Evolutionary conservation across 2,329 filamentous ascomycete genomes (phyloP).

Genomic region (Onygenales sp.): DNA sequence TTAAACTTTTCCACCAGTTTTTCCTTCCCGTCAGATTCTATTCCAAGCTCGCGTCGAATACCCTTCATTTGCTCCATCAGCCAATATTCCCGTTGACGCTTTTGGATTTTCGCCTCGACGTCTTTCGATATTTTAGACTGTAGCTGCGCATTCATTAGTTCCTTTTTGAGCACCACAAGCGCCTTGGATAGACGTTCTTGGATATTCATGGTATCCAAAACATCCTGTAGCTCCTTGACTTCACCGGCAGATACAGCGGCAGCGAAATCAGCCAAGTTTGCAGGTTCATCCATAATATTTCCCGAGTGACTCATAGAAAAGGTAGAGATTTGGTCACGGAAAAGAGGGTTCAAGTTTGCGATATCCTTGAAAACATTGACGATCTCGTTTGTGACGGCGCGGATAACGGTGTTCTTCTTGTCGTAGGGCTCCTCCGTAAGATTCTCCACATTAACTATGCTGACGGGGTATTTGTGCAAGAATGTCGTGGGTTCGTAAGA

Average conservation of each 20-base stretch:
- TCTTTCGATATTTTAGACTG: slow-evolving; percentile 98
- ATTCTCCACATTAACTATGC: slow-evolving; percentile 91
- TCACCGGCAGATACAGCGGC: slow-evolving; percentile 94
- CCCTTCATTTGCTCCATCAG: slow-evolving; percentile 99
- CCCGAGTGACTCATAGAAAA: slow-evolving; percentile 94
- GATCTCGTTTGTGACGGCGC: slow-evolving; percentile 91
- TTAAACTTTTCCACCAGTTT: slow-evolving; percentile 97
- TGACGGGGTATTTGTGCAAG: slow-evolving; percentile 82
- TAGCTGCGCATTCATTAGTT: slow-evolving; percentile 94
- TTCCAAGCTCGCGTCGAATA: slow-evolving; percentile 86
- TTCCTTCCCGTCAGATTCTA: slow-evolving; percentile 96
- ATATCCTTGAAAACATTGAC: slow-evolving; percentile 99
- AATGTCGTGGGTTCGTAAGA: slow-evolving; percentile 83
- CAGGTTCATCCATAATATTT: slow-evolving; percentile 89
- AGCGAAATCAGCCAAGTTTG: slow-evolving; percentile 92
- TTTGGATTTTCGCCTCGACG: slow-evolving; percentile 93
- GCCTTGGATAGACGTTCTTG: slow-evolving; percentile 90
- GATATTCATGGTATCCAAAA: slow-evolving; percentile 78
- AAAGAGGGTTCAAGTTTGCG: slow-evolving; percentile 83
- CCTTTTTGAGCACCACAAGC: slow-evolving; percentile 87
- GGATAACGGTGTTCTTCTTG: slow-evolving; percentile 77
- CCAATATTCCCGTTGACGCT: slow-evolving; percentile 96
- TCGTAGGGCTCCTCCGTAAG: slow-evolving; percentile 81
- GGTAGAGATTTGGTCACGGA: slow-evolving; percentile 93
- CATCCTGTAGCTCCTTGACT: slow-evolving; percentile 82